Evolutionary conservation across 2,329 filamentous ascomycete genomes (phyloP), one percentile per base, ranked within the genome.

Genomic region (Chalaropsis ovoidea): DNA sequence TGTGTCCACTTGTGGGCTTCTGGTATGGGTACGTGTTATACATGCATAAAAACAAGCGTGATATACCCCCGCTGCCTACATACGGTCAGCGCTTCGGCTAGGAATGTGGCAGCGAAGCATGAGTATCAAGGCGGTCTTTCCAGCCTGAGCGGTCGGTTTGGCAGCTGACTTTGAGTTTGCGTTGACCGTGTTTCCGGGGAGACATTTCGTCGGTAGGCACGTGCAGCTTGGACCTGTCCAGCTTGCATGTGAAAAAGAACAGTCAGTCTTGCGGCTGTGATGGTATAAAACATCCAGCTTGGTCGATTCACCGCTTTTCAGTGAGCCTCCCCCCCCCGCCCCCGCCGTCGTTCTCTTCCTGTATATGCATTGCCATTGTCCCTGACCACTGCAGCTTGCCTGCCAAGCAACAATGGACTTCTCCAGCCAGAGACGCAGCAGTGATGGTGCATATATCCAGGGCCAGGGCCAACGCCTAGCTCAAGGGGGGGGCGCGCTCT

Each of bases 301-400:
- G 13, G 15, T 8, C 8, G 7, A 58, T 31, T 58, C 24, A 58
- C 54, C 54, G 54, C 54, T 39, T 58, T 58, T 39, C 31, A 58
- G 54, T n/a, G 8, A 58, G 1, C 35, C 4, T 39, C 8, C n/a
- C n/a, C n/a, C n/a, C n/a, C n/a, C n/a, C n/a, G n/a, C n/a, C n/a
- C n/a, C n/a, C n/a, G n/a, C n/a, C n/a, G n/a, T 39, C 8, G 1
- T 39, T 31, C 31, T 31, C 31, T 19, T 47, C 43, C 43, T 19
- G 15, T 39, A n/a, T 27, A 35, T 58, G 54, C 54, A 58, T 58
- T 58, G 54, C n/a, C 54, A 58, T 58, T 58, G 54, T 35, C 54
- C 54, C 54, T 58, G 54, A n/a, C 54, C 54, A 58, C 54, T 58
- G 54, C 24, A 58, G 54, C 54, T 58, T 35, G 11, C 24, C 47